Evolutionary conservation across 2,329 filamentous ascomycete genomes (phyloP), one percentile per base, ranked within the genome.

Genomic region (Neocucurbitaria cava): DNA sequence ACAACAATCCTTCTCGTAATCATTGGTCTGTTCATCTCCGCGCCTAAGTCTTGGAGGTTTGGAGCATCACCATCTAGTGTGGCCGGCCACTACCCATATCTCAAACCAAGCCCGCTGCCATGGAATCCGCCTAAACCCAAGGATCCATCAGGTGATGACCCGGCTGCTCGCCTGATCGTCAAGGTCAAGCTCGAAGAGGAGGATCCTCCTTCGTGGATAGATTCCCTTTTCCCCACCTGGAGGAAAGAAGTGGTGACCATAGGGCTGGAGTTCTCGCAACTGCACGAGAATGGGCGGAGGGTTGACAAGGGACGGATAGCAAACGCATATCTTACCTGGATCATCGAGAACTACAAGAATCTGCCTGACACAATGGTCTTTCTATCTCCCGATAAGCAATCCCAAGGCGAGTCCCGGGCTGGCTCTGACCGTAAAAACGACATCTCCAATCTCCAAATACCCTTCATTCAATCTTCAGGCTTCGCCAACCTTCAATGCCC

Each of bases 401-500:
- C 18, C 18, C 36, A 40, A 40, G 18, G 13, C 8, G 11, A 3
- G 17, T 40, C 36, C 9, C 18, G 7, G 23, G 3, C n/a, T 6
- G 21, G 18, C 18, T 13, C 36, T 18, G 17, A 36, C 11, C 13
- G 59, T 1, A 30, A 39, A 10, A 41, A 52, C 8, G 38, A 46
- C 13, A 51, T 70, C 3, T 36, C 58, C 11, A 65, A 66, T 33
- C 66, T 80, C 11, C 71, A 74, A 9, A 62, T 73, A 20, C 68
- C 73, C 23, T 72, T 71, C n/a, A 68, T 80, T 24, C 68, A 73
- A 38, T 56, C 67, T 2, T 62, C 69, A 1, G 78, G 78, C 15
- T 80, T 76, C 51, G 74, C 74, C 3, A 76, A 76, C 49, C 63
- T 80, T 30, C 69, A 72, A 11, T 80, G 78, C 62, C 66, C 70